Conservation (phyloP, 345 rosid species). For the Cardiospermum halicacabum region DNA sequence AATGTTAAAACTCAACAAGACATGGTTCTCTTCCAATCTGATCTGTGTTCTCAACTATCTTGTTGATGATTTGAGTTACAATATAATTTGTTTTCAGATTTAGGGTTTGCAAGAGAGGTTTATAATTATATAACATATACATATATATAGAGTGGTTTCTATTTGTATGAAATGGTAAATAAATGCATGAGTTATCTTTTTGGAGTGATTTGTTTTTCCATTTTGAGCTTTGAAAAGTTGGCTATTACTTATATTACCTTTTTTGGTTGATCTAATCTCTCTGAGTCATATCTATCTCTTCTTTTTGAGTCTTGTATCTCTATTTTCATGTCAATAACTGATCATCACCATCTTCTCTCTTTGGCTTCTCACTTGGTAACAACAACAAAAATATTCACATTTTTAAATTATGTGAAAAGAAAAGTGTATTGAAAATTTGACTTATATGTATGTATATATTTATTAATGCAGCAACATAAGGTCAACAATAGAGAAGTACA, state of each 20-base stretch:
- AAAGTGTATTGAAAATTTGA: too few relatives aligned
- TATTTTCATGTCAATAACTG: neutral
- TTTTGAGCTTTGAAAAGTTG: slow-evolving; percentile 5
- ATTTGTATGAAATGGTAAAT: neutral
- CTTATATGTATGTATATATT: too few relatives aligned
- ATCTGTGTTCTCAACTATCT: neutral
- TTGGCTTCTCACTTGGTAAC: too few relatives aligned
- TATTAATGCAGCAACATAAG: slow-evolving; percentile 73
- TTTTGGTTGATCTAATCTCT: neutral
- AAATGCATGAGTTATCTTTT: neutral
- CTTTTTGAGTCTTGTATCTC: neutral
- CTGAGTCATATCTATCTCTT: neutral
- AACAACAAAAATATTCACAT: too few relatives aligned
- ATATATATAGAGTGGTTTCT: neutral
- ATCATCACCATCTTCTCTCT: too few relatives aligned
- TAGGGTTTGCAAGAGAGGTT: too few relatives aligned
- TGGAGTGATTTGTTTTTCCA: neutral
- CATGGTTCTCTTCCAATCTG: neutral
- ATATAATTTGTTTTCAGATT: too few relatives aligned
- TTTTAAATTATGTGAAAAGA: too few relatives aligned
- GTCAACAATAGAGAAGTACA: slow-evolving; percentile 87
- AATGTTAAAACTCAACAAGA: neutral
- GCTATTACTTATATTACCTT: slow-evolving; percentile 12
- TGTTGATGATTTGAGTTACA: too few relatives aligned
- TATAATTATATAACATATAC: too few relatives aligned